Evolutionary conservation across 345 rosid species (phyloP), one percentile per base, ranked within the genome.

Genomic region (Aegle marmelos): DNA sequence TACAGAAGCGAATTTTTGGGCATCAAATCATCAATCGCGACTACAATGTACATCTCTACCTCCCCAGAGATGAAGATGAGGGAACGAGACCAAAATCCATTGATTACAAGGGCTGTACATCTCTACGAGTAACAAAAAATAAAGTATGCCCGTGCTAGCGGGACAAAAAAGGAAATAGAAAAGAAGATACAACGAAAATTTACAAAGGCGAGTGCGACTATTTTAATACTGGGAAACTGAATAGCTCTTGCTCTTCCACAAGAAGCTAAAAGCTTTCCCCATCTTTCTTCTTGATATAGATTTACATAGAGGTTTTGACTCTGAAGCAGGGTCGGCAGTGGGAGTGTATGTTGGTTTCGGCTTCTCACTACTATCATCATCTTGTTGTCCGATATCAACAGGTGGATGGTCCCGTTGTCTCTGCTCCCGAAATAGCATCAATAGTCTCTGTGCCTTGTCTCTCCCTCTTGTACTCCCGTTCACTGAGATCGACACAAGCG

Each of bases 181-280:
- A 76, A 87, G 82, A 85, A 80, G 84, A 78, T 78, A 82, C 85
- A 80, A 28, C 27, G 39, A 57, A 85, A 73, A 83, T 87, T 85
- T 89, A 92, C 94, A 88, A 68, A 39, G 76, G 78, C 54, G 59
- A 68, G 41, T 73, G 81, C 62, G 61, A 63, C 76, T 48, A 73
- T 57, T 70, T 80, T 64, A 81, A 77, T 85, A 87, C 80, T 89
- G 91, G 83, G 76, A 88, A 65, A 90, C 77, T 9, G 95, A 92
- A 80, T 88, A 91, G 88, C 97, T 97, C 92, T 90, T 94, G 88
- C 85, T 91, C 92, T 92, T 97, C 94, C 97, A 92, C 22, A 93
- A 86, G 74, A 90, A 88, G 71, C 91, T 90, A n/a, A 91, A 87
- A 39, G 94, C 94, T 73, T 84, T 97, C 21, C 90, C 86, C 83